Base-by-base conservation (phyloP, 208 protist genomes). In the Acanthamoeba lenticulata region DNA sequence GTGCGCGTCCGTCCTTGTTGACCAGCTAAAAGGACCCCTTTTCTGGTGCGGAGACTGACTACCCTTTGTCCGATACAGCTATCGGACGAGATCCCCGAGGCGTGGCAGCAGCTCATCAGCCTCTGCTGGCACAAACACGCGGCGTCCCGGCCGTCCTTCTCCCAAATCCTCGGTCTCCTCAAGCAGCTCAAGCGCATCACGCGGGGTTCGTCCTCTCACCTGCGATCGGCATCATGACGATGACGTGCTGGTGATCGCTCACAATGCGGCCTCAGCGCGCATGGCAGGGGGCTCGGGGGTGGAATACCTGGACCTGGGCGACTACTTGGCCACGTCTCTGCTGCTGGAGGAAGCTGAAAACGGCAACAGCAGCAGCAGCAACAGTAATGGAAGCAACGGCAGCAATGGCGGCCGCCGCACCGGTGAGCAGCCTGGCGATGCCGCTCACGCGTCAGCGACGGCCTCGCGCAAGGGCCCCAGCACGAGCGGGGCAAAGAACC, bases 1-100 rank as follows among this genome's bases (percentile, higher is more conserved):
- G 62, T 69, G n/a, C n/a, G n/a, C n/a, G n/a, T 21, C 7, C n/a
- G 15, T 32, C 57, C 57, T 7, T 34, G 13, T 67, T 67, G n/a
- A n/a, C n/a, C n/a, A n/a, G n/a, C n/a, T n/a, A n/a, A n/a, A n/a
- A n/a, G n/a, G n/a, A n/a, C n/a, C n/a, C n/a, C n/a, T n/a, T n/a
- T n/a, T n/a, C n/a, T n/a, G n/a, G 13, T 7, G 15, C 27, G 4
- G 13, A 5, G 24, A 40, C 32, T 69, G 62, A 15, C 5, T 2
- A 38, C n/a, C 32, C 32, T 4, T 47, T 7, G 19, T 24, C 88
- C 0, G 95, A 93, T 40, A 45, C 90, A 49, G 89, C 62, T 57
- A 93, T 95, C 29, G 62, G 90, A 1, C 34, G 17, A 74, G 49
- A 88, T 52, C 65, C 93, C 32, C 36, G 95, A 62, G 77, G 67